Evolutionary conservation across 1,139 yeast species (phyloP), one percentile per base, ranked within the genome.

Genomic region (Pichia norvegensis): DNA sequence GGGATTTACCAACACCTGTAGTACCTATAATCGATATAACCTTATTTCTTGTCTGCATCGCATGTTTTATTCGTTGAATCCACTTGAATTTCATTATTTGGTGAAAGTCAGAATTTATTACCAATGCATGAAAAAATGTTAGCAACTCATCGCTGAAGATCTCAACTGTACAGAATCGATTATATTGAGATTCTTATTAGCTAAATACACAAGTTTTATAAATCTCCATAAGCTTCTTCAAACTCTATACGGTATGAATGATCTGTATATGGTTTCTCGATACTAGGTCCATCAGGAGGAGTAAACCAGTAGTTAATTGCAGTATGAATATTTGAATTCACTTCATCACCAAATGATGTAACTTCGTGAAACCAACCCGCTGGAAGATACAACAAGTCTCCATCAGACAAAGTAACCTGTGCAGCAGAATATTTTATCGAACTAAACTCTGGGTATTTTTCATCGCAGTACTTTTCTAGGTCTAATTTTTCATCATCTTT

Each of bases 1-100:
- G 86, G 1, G 97, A 90, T 61, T 92, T 92, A 0, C 98, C 98
- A n/a, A 88, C 97, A 1, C 98, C 98, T 0, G 98, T 92, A 35
- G 97, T 90, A 0, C 98, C 98, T 3, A 64, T 55, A n/a, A 64
- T 58, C 3, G 65, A 59, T 11, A 64, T 57, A 6, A 64, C 52
- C n/a, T 52, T 49, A 36, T 41, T 48, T 9, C 10, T 19, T 16
- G 37, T 14, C 14, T 35, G 14, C 22, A 35, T 35, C 13, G 23
- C 23, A 20, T 35, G 37, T 20, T 35, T 35, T 20, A 35, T 13
- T 11, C 37, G 37, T 35, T 13, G 17, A 11, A 35, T 20, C 37
- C 37, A 35, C 9, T 19, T 19, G 13, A 19, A 35, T 14, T 35
- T 35, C 37, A 35, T 35, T 14, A 35, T 17, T 35, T 19, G 9